Evolutionary conservation across 2,329 filamentous ascomycete genomes (phyloP), one percentile per base, ranked within the genome.

Genomic region (Pseudogymnoascus sp.): DNA sequence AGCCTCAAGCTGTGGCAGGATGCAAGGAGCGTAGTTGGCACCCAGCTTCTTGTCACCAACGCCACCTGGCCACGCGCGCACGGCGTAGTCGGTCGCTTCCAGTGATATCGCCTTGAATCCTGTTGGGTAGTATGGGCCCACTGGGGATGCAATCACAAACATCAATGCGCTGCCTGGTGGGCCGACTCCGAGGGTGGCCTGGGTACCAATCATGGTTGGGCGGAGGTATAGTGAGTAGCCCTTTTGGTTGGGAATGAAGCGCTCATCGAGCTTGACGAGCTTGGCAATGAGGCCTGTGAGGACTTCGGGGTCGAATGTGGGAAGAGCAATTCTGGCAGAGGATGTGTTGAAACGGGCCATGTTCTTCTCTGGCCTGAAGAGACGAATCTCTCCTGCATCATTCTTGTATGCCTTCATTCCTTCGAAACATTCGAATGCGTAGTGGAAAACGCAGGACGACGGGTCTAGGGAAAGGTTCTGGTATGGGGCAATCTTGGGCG

Each of bases 391-490:
- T 70, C 91, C 91, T 46, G 85, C 75, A 71, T 83, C 85, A 79
- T 96, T 91, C 77, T 93, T 96, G 83, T 99, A 99, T 65, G 95
- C 95, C 82, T 99, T 99, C 92, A 97, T 96, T 70, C 95, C 95
- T 81, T 99, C 95, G 77, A 99, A 99, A 76, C 90, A 95, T 77
- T 96, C 91, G 74, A 97, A 97, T 59, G 91, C 95, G 78, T 99
- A 99, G 83, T 99, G 95, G 79, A 99, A 93, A 67, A 97, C 95
- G 79, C 93, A 97, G 35, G 91, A 95, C 46, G 95, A 91, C 26
- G 95, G 95, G 76, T 97, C 95, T 71, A 99, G 88, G 53, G 90
- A 93, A 70, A 99, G 90, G 79, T 97, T 97, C 78, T 97, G 92
- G 82, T 97, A 97, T 19, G 95, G 95, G 17, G 85, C 87, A 74